Evolutionary conservation across 306 rosid species (phyloP).

Genomic region (Prunus mira): DNA sequence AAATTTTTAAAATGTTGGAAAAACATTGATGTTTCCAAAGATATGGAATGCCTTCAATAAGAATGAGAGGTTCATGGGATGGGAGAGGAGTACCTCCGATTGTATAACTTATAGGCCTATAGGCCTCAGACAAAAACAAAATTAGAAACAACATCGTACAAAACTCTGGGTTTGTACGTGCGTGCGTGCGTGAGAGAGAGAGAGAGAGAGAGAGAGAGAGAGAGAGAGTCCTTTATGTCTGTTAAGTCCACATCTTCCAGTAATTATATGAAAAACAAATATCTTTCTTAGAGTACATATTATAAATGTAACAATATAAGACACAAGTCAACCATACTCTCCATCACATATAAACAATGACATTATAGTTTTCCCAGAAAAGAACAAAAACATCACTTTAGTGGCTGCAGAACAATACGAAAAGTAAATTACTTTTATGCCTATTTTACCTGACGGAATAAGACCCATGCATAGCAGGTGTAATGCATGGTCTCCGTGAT

Average conservation of each 20-base stretch:
- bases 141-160: neutral
- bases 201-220: neutral
- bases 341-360: neutral
- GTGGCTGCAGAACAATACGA: neutral
- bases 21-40: neutral
- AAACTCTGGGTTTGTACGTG: neutral
- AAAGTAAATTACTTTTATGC: slow-evolving; percentile 11
- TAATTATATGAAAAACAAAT: neutral
- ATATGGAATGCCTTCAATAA: neutral
- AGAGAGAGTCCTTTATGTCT: neutral
- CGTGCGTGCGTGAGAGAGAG: neutral
- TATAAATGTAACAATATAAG: neutral
- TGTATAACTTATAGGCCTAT: neutral
- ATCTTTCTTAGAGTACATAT: neutral
- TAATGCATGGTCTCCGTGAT: slow-evolving; percentile 92
- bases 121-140: neutral
- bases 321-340: neutral
- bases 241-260: neutral
- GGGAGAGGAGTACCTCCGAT: neutral
- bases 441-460: slow-evolving; percentile 82
- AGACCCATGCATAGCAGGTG: slow-evolving; percentile 95
- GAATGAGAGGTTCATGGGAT: neutral
- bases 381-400: neutral
- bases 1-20: neutral
- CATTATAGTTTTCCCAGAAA: neutral